Evolutionary conservation across 805 yeast genomes (phyloP).

Genomic region (Pichia deserticola): DNA sequence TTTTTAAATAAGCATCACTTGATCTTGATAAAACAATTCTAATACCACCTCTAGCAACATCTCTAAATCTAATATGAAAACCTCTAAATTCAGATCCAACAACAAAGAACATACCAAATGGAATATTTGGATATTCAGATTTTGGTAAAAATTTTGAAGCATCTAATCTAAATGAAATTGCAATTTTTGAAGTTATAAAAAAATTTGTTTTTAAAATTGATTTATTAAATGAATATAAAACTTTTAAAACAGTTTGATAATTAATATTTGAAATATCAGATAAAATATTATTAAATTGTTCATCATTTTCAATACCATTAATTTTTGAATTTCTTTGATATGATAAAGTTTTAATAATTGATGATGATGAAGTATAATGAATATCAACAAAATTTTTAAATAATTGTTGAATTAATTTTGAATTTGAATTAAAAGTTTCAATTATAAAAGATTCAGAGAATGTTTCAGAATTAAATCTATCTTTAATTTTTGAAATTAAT

Average conservation of each 20-base stretch:
- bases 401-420: conserved; percentile 68
- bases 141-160: conserved; percentile 74
- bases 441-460: conserved; percentile 79
- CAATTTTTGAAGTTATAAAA: conserved; percentile 89
- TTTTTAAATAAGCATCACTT: conserved; percentile 74
- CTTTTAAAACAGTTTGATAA: conserved; percentile 70
- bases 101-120: conserved; percentile 90
- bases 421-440: conserved; percentile 65
- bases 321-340: conserved; percentile 79
- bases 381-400: conserved; percentile 88
- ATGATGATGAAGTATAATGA: conserved; percentile 70
- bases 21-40: conserved; percentile 87
- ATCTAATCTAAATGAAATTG: conserved; percentile 84
- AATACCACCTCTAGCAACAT: conserved; percentile 97
- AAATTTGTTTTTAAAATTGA: conserved; percentile 89
- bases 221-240: conserved; percentile 71
- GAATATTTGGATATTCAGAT: conserved; percentile 84
- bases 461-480: conserved; percentile 87
- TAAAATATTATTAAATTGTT: conserved; percentile 64
- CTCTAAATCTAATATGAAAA: conserved; percentile 94
- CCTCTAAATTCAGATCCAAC: conserved; percentile 97
- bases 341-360: conserved; percentile 71
- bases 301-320: conserved; percentile 65
- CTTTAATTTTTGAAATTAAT: conserved; percentile 71
- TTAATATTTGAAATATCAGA: conserved; percentile 72